Conservation (phyloP, 352 stramenopile genomes). For the Phytophthora citricola region DNA sequence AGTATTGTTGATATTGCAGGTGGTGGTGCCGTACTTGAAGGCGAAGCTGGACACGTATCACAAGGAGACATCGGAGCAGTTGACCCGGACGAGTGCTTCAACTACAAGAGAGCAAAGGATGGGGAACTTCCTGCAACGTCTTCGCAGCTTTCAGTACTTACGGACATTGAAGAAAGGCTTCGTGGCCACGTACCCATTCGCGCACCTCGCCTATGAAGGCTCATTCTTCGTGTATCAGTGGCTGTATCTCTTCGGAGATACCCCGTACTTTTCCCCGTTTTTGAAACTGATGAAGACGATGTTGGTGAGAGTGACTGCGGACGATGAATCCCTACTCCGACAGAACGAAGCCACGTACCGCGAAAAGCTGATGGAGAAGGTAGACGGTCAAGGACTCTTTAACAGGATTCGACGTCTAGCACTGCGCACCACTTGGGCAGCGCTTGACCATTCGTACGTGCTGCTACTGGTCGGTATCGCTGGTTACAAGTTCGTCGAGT, state of each 20-base stretch:
- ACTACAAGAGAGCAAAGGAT: constrained; percentile 21
- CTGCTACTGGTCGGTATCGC: constrained; percentile 79
- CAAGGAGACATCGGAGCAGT: constrained; percentile 48
- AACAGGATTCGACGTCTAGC: constrained; percentile 49
- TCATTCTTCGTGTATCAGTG: constrained; percentile 88
- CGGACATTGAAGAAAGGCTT: constrained; percentile 63
- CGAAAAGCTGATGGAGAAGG: constrained; percentile 51
- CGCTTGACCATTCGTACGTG: constrained; percentile 84
- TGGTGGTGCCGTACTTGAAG: constrained; percentile 83
- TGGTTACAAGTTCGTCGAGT: constrained; percentile 88
- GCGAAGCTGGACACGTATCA: constrained; percentile 76
- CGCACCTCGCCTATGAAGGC: constrained; percentile 82
- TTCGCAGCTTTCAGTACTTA: constrained; percentile 59
- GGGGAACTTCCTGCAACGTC: constrained; percentile 50
- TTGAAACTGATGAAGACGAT: constrained; percentile 74
- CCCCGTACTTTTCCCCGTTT: constrained; percentile 84
- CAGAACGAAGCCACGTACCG: constrained; percentile 69
- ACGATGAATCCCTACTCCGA: constrained; percentile 67
- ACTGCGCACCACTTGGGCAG: constrained; percentile 66
- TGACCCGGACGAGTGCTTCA: constrained; percentile 20
- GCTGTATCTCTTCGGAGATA: constrained; percentile 88
- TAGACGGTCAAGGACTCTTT: constrained; percentile 52
- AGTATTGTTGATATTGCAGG: constrained; percentile 31
- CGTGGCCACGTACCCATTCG: constrained; percentile 73
- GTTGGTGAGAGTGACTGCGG: constrained; percentile 72